phyloP scores from a whole-genome alignment of 768 basidiomycete species.

The Paxillus involutus region DNA sequence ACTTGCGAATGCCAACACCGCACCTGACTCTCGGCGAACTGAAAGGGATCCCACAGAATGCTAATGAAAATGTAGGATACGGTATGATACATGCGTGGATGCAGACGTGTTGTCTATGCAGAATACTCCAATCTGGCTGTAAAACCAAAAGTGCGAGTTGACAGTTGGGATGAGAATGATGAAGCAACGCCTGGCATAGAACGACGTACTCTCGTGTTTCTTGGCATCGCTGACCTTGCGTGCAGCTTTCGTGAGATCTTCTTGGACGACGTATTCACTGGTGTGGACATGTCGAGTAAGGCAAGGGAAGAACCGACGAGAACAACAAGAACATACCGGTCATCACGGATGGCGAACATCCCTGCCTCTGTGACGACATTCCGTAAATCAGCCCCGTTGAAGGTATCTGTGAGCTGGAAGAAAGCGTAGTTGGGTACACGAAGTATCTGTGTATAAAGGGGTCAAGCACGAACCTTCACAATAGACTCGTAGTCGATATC shows the following conservation, averaged over 20 bases:
- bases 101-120: constrained; percentile 26
- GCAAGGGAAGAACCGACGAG: not conserved
- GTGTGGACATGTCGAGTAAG: not conserved
- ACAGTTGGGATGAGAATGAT: constrained; percentile 1
- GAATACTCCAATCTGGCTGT: constrained; percentile 46
- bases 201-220: constrained; percentile 91
- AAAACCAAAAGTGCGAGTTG: not conserved
- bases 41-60: no score
- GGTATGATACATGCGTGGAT: constrained; percentile 23
- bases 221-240: constrained; percentile 95
- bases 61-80: constrained; percentile 6
- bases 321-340: constrained; percentile 53
- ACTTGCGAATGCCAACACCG: no score
- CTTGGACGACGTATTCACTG: constrained; percentile 89
- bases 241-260: constrained; percentile 94
- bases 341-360: constrained; percentile 98
- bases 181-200: not conserved
- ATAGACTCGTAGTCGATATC: constrained; percentile 98
- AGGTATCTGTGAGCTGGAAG: constrained; percentile 76
- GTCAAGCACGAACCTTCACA: constrained; percentile 66
- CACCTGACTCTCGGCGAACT: no score
- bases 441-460: not conserved
- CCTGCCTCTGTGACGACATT: constrained; percentile 96
- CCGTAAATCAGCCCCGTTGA: constrained; percentile 95
- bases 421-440: constrained; percentile 1